A percentile compares a stretch with the other conserved stretches of the same genome.
phyloP scores from a whole-genome alignment of 2,329 filamentous ascomycete genomes.

The Westerdykella aurantiaca region DNA sequence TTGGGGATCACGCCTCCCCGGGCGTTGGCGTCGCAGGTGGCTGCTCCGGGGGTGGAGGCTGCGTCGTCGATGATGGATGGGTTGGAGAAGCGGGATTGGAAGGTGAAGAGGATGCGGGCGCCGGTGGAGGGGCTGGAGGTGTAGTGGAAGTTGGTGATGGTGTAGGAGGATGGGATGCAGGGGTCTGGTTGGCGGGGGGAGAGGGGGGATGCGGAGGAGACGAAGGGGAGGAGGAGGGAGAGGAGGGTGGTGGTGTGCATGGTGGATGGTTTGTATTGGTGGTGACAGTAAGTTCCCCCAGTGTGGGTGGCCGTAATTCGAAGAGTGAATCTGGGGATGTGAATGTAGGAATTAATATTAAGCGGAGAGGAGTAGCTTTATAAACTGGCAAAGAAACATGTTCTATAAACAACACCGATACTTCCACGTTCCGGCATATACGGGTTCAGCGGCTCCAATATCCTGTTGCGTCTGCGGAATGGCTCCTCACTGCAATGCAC shows the following conservation, averaged over 20 bases:
- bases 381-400: no score
- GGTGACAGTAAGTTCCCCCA: background rate
- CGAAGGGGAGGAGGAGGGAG: constrained; percentile 16
- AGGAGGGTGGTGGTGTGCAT: constrained; percentile 13
- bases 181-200: constrained; percentile 5
- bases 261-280: background rate
- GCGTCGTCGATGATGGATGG: constrained; percentile 14
- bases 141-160: constrained; percentile 19
- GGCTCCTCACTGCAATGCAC: no score
- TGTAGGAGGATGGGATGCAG: constrained; percentile 23
- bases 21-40: constrained; percentile 14
- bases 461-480: no score
- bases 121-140: constrained; percentile 3
- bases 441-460: no score
- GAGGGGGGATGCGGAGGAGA: constrained; percentile 15
- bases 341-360: no score
- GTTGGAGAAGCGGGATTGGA: constrained; percentile 17
- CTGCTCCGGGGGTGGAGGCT: constrained; percentile 6
- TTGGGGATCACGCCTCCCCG: constrained; percentile 11
- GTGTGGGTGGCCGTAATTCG: no score
- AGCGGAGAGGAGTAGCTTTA: no score
- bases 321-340: no score
- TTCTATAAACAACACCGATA: no score
- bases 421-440: no score
- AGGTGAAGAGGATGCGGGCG: constrained; percentile 19